Evolutionary conservation across 2,329 filamentous ascomycete species (phyloP).

Genomic region (Hypoxylon sp.): DNA sequence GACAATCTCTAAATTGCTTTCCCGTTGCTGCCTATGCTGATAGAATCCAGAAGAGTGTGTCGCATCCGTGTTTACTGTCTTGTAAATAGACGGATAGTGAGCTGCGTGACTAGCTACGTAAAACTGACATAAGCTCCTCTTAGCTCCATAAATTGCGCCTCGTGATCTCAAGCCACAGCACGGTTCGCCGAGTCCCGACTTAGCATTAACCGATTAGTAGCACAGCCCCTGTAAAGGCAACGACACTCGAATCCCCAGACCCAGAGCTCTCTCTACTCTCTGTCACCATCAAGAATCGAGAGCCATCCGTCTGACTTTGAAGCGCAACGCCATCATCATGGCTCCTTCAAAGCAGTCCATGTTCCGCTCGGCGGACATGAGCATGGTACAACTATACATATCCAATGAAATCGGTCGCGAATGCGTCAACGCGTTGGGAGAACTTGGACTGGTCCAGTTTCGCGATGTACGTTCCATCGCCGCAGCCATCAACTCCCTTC

Average conservation of each 20-base stretch:
- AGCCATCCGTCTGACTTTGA: conserved; percentile 32
- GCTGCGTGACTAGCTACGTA: too few relatives aligned
- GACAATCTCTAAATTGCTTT: too few relatives aligned
- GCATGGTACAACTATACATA: conserved; percentile 99
- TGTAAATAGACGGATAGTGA: too few relatives aligned
- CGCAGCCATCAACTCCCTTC: conserved; percentile 35
- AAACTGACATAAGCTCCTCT: conserved; percentile 11
- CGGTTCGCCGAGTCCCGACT: conserved; percentile 8
- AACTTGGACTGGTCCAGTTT: conserved; percentile 96
- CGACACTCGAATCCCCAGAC: conserved; percentile 27
- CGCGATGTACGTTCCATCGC: conserved; percentile 76
- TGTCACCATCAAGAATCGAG: conserved; percentile 31
- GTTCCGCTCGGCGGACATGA: conserved; percentile 99
- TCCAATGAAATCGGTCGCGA: conserved; percentile 98
- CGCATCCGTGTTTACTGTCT: background rate
- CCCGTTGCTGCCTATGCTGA: too few relatives aligned
- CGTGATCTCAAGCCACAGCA: conserved; percentile 29
- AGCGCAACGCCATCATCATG: conserved; percentile 56
- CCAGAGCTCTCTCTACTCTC: conserved; percentile 31
- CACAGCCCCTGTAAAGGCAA: conserved; percentile 31
- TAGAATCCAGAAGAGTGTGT: too few relatives aligned
- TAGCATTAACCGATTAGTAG: too few relatives aligned
- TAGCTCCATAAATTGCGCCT: conserved; percentile 25
- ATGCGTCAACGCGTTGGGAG: conserved; percentile 93
- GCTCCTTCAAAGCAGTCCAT: conserved; percentile 83